Evolutionary conservation across 805 yeast species (phyloP).

Genomic region (Zygotorulaspora sp.): DNA sequence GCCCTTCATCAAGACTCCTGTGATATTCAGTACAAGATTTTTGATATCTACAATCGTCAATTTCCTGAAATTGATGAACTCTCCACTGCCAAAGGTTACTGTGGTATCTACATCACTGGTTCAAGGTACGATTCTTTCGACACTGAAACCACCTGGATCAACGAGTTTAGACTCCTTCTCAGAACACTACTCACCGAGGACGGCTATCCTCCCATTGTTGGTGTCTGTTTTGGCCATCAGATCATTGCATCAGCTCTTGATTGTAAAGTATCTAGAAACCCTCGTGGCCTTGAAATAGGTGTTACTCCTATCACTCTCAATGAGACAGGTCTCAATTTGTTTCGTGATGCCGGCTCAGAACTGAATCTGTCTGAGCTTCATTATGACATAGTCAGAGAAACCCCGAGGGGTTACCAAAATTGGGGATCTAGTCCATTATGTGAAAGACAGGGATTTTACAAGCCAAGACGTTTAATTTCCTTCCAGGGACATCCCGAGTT

Average conservation of each 20-base stretch:
- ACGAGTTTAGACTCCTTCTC: slow-evolving; percentile 38
- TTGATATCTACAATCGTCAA: slow-evolving; percentile 18
- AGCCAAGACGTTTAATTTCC: slow-evolving; percentile 49
- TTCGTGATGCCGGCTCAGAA: slow-evolving; percentile 14
- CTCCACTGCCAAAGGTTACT: slow-evolving; percentile 10
- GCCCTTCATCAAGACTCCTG: slow-evolving; percentile 3
- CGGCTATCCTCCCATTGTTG: slow-evolving; percentile 47
- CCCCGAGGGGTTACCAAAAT: slow-evolving; percentile 38
- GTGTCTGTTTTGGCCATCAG: slow-evolving; percentile 89
- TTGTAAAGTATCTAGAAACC: slow-evolving; percentile 51
- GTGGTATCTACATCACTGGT: slow-evolving; percentile 46
- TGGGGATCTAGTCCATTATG: slow-evolving; percentile 57
- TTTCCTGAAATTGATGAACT: slow-evolving; percentile 26
- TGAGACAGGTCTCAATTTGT: slow-evolving; percentile 27
- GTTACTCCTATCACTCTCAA: slow-evolving; percentile 47
- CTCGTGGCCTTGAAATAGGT: slow-evolving; percentile 72
- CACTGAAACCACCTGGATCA: slow-evolving; percentile 39
- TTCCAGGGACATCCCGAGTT: slow-evolving; percentile 94
- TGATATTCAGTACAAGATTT: slow-evolving; percentile 20
- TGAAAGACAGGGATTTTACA: slow-evolving; percentile 61
- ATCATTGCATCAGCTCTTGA: slow-evolving; percentile 65
- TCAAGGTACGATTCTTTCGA: slow-evolving; percentile 45
- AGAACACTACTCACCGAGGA: slow-evolving; percentile 12
- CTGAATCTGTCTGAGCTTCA: slow-evolving; percentile 53
- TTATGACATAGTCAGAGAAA: slow-evolving; percentile 48